Percentiles rank a stretch among this genome's conserved stretches.
These are phyloP conservation scores for Arthrinium puccinioides DNA, from an alignment of 2,329 filamentous ascomycete genomes.

Conservation along the genomic window DNA sequence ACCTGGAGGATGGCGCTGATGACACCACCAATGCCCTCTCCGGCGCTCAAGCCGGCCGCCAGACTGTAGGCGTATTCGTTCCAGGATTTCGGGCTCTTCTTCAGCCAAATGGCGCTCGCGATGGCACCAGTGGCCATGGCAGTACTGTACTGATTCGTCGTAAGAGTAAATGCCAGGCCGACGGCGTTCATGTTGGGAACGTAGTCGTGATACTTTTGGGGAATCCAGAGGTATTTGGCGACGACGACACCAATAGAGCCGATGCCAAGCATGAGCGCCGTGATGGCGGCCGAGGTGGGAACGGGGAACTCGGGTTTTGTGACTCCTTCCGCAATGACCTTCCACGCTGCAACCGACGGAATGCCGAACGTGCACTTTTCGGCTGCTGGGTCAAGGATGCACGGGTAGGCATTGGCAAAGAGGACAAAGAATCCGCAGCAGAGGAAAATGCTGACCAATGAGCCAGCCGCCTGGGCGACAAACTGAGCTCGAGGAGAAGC, in stretches of 20 bases:
- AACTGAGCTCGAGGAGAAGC: constrained; percentile 60
- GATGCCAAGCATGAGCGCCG: constrained; percentile 43
- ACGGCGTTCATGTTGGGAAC: constrained; percentile 58
- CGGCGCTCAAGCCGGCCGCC: constrained; percentile 54
- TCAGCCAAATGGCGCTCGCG: constrained; percentile 45
- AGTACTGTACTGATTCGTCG: constrained; percentile 47
- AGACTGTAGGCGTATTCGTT: constrained; percentile 53
- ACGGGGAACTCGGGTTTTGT: constrained; percentile 50
- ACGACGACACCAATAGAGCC: constrained; percentile 42
- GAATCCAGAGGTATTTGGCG: constrained; percentile 46
- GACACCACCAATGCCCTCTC: constrained; percentile 56
- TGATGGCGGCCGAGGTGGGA: constrained; percentile 50
- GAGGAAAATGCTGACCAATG: constrained; percentile 57
- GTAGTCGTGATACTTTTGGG: constrained; percentile 46
- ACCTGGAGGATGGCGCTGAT: constrained; percentile 27
- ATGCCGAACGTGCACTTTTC: constrained; percentile 51
- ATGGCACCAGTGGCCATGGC: constrained; percentile 50
- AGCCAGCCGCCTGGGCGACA: constrained; percentile 56
- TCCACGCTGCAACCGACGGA: constrained; percentile 59
- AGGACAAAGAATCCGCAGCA: constrained; percentile 62
- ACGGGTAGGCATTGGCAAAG: constrained; percentile 62
- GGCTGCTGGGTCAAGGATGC: constrained; percentile 45
- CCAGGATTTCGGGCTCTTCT: constrained; percentile 42
- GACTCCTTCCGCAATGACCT: constrained; percentile 56
- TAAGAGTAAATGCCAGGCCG: constrained; percentile 51